Evolutionary conservation across 805 yeast species (phyloP), one percentile per base, ranked within the genome.

Genomic region (Suhomyces sp.): DNA sequence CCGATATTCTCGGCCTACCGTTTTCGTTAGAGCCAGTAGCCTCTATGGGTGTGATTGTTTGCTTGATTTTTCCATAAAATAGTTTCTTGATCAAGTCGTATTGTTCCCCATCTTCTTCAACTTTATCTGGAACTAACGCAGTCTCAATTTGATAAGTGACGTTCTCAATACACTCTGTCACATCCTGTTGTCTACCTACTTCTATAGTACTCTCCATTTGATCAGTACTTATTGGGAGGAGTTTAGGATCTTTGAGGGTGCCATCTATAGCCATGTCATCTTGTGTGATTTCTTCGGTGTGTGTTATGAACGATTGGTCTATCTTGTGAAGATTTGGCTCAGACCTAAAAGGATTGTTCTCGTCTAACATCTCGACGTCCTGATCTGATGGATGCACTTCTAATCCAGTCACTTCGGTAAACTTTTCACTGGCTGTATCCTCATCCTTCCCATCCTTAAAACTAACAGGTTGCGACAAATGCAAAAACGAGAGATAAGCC

Each of bases 151-250:
- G 98, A 44, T 83, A 85, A 10, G 90, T 69, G 6, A 93, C 97
- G 56, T 93, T 93, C 36, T 90, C 95, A 51, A 91, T 88, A 58
- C 98, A 91, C 56, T 93, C 98, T 0, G 97, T 88, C 13, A 93
- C 98, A 65, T 93, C 98, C 57, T 93, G 98, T 56, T 93, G 98
- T 45, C 95, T 71, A 2, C 96, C 95, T 51, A 81, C 69, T 52
- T 86, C 90, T 35, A 82, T 68, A 0, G 93, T 81, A 48, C 81
- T 76, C 38, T 79, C 88, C 60, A 83, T 73, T 50, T 83, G 88
- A 42, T 80, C 85, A 4, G 77, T 62, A 40, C 72, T 66, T 10
- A 76, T 76, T 24, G 54, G 59, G 26, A 63, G 45, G 19, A 63
- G 35, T 26, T 47, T 48, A 4, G 57, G 44, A 16, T 26, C 17